Evolutionary conservation across 2,329 filamentous ascomycete species (phyloP).

Genomic region (Metarhizium anisopliae): DNA sequence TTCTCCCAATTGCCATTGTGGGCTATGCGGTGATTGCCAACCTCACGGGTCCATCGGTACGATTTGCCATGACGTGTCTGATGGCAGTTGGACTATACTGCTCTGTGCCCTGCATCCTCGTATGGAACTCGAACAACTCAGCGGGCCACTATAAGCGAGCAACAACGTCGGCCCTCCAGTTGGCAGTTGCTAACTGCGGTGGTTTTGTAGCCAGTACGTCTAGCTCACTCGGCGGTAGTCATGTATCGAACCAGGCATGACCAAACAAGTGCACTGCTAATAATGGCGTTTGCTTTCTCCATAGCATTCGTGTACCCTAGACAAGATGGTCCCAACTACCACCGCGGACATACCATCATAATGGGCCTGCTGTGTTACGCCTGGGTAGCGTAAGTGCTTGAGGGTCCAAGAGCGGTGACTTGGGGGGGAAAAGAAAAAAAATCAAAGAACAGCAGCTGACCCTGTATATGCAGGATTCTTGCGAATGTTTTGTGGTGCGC

Average conservation of each 20-base stretch:
- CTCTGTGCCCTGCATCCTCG: slow-evolving; percentile 53
- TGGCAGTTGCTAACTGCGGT: slow-evolving; percentile 58
- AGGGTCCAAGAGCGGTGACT: no score
- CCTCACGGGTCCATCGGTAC: slow-evolving; percentile 37
- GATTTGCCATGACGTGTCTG: slow-evolving; percentile 59
- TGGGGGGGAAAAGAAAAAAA: neutral
- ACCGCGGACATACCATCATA: slow-evolving; percentile 52
- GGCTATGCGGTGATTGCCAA: slow-evolving; percentile 58
- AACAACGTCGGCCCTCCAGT: slow-evolving; percentile 55
- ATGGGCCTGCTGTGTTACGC: slow-evolving; percentile 50
- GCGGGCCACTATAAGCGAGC: slow-evolving; percentile 63
- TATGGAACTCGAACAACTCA: slow-evolving; percentile 60
- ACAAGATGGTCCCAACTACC: slow-evolving; percentile 46
- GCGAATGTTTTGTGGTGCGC: slow-evolving; percentile 51
- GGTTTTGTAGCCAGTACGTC: slow-evolving; percentile 54
- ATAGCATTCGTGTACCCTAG: slow-evolving; percentile 52
- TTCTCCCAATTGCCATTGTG: slow-evolving; percentile 53
- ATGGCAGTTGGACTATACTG: slow-evolving; percentile 58
- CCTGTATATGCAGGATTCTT: slow-evolving; percentile 22
- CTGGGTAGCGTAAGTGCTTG: slow-evolving; percentile 51
- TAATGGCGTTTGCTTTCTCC: neutral
- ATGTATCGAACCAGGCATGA: neutral
- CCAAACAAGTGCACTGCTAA: neutral
- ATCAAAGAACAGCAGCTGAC: neutral
- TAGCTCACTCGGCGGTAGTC: neutral